A percentile compares a stretch with the other conserved stretches of the same genome.
Conservation (phyloP, 306 rosid species). For the Begonia fuchsioides region DNA sequence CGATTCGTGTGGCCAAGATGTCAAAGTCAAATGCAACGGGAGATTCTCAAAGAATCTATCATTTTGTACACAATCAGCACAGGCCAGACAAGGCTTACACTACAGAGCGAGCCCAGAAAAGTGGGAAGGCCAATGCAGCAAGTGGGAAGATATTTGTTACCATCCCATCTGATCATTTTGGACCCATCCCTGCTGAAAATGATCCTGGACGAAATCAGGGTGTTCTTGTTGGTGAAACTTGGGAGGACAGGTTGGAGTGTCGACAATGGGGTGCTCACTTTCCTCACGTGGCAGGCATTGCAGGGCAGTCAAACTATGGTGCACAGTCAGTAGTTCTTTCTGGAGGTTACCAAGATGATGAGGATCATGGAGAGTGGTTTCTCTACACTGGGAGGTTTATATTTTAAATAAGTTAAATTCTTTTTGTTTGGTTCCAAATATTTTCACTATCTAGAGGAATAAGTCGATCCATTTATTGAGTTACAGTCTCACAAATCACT, state of each 20-base stretch:
- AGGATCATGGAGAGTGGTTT: constrained; percentile 91
- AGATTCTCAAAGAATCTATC: constrained; percentile 26
- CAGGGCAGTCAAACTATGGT: constrained; percentile 49
- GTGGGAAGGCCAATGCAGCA: constrained; percentile 46
- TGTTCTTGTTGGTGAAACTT: constrained; percentile 43
- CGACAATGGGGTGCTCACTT: constrained; percentile 73
- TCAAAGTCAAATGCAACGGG: constrained; percentile 9
- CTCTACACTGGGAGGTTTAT: constrained; percentile 67
- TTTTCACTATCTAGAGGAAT: no score
- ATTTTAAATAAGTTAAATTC: no score
- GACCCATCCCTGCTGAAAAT: constrained; percentile 41
- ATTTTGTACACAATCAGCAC: constrained; percentile 28
- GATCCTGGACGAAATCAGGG: constrained; percentile 48
- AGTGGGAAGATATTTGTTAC: constrained; percentile 61
- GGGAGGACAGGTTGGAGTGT: constrained; percentile 53
- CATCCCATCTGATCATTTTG: constrained; percentile 41
- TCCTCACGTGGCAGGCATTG: constrained; percentile 73
- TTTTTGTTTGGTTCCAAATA: no score
- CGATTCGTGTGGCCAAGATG: constrained; percentile 48
- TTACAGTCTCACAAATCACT: no score
- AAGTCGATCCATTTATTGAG: no score
- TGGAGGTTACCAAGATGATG: constrained; percentile 61
- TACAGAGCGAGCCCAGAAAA: constrained; percentile 37
- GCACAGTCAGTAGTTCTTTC: constrained; percentile 68
- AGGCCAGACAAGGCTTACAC: constrained; percentile 52